Base-by-base conservation (phyloP, 1,284 basidiomycete genomes). In the Boletus sp. region DNA sequence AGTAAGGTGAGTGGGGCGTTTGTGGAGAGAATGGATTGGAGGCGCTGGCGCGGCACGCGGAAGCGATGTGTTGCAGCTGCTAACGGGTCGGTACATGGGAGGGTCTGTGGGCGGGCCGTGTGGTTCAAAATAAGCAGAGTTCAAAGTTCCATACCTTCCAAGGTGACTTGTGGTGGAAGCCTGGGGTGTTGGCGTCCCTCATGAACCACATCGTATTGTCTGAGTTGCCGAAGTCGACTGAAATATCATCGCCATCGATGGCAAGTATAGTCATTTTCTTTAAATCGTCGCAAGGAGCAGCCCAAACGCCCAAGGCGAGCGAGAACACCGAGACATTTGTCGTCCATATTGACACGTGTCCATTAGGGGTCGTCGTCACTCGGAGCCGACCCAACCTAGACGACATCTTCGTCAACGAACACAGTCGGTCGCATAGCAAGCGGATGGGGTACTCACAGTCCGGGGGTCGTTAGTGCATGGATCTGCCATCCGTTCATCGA, bases 401-500 rank as follows among this genome's bases (percentile, higher is more conserved):
- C 18, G 45, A 31, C 18, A 20, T 33, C 13, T 41, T 24, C 7
- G 41, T 62, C 45, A 59, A 42, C 27, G 7, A 48, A 44, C 36
- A n/a, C 0, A 20, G 35, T 27, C 24, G 3, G 35, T 33, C 4
- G 29, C 31, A 39, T 3, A 12, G 36, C 7, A 7, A 20, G 31
- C 13, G 20, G 20, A 51, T 47, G 9, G 20, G 13, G 1, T 13
- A 66, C 78, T 59, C 58, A 86, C 86, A 86, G 76, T 52, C 91
- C 91, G 33, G 88, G 86, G 24, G 79, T 69, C 2, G 63, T 61
- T 37, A 91, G 67, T 36, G 76, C 73, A 48, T 80, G 74, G 37
- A 93, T 81, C 52, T 72, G 78, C 79, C 83, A 91, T 2, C 89
- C 89, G 64, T 84, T 77, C 55, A 91, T 68, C 4, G 86, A 76